A percentile compares a stretch with the other conserved stretches of the same genome.
Conservation (phyloP, 1,284 basidiomycete species). For the Schizophyllum commune region DNA sequence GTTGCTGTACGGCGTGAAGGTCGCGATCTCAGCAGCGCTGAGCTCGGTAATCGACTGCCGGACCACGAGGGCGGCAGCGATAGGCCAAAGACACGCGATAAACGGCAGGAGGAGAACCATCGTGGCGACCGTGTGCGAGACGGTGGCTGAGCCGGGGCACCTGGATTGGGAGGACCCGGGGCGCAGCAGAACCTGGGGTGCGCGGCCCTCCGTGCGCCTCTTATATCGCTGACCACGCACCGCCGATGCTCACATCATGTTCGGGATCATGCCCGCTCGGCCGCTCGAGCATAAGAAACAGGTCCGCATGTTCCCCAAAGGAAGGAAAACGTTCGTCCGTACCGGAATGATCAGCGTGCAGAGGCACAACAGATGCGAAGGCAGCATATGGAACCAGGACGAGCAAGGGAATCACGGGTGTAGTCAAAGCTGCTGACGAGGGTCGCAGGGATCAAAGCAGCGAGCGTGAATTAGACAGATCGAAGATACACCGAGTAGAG, state of each 20-base stretch:
- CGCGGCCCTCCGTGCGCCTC: background rate
- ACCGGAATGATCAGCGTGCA: background rate
- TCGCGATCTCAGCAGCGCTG: constrained; percentile 30
- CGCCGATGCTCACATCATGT: too few species aligned
- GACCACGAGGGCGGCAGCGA: constrained; percentile 15
- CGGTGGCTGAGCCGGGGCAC: constrained; percentile 5
- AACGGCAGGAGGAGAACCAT: constrained; percentile 4
- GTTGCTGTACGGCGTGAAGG: constrained; percentile 45
- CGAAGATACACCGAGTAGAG: background rate
- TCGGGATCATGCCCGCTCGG: too few species aligned
- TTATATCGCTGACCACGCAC: background rate
- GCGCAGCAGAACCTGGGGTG: background rate
- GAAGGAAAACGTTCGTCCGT: background rate
- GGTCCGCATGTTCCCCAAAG: background rate
- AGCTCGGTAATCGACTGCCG: constrained; percentile 33
- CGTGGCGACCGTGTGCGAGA: constrained; percentile 7
- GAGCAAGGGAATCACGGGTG: too few species aligned
- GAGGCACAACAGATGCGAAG: background rate
- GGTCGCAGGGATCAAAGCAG: background rate
- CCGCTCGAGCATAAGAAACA: background rate
- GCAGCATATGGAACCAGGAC: background rate
- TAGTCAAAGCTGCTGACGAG: background rate
- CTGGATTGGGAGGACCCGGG: background rate
- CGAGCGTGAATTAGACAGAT: background rate
- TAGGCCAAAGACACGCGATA: constrained; percentile 9